Evolutionary conservation across 495 filamentous ascomycete species (phyloP), one percentile per base, ranked within the genome.

Genomic region (Stereocaulon alpinum): DNA sequence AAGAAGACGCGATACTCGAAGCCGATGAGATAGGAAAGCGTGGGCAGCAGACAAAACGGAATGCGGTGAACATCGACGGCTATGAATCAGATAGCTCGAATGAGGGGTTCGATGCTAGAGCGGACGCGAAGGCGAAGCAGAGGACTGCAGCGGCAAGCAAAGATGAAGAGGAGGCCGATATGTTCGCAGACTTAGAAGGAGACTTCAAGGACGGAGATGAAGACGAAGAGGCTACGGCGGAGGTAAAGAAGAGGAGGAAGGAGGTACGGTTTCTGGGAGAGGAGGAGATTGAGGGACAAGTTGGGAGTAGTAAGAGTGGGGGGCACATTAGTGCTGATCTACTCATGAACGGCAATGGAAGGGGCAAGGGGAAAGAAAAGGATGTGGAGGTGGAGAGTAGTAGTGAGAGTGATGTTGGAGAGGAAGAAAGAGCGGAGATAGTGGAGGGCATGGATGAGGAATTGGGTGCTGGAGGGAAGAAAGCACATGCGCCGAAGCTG

Each of bases 41-140:
- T 17, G 86, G 83, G 0, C 77, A 82, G 41, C 83, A 85, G 47
- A 84, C 86, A 0, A 95, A 95, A 66, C 89, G 93, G 58, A 87
- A 89, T 64, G 93, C 91, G 2, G 84, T 98, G 37, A 95, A 96
- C 62, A 83, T 98, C 32, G 93, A 97, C 66, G 93, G 94, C 3
- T 97, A 97, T 73, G 92, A 96, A 56, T 92, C 86, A 0, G 93
- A 99, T 70, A 93, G 87, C 34, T 91, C 92, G 10, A 91, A 91
- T 57, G 93, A 97, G 63, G 89, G 87, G 22, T 94, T 95, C 70
- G 80, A 89, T 59, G 85, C 77, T 41, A 76, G 85, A 32, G 82
- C 80, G 0, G 82, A 85, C 50, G 78, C 75, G 14, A 79, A 80
- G 59, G 77, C 79, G 12, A 79, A 82, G 63, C 68, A 66, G 20